Percentiles rank a stretch among this genome's conserved stretches.
Conservation (phyloP, 352 stramenopile genomes). For the Globisporangium okanoganense region DNA sequence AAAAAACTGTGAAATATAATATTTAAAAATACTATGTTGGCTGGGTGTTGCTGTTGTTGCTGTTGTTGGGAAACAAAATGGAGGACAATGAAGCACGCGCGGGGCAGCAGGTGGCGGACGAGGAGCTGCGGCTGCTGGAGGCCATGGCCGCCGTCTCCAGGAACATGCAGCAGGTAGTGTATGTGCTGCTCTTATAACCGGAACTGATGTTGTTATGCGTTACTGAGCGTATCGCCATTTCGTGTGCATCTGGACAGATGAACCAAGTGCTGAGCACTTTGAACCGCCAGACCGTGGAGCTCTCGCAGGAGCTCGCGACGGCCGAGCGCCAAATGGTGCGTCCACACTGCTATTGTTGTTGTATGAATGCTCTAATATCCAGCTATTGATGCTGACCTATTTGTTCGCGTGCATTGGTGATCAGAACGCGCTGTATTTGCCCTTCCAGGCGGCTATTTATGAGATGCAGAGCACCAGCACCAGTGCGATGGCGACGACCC, state of each 20-base stretch:
- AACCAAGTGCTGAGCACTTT: slow-evolving; percentile 47
- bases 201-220: neutral
- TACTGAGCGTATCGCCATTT: neutral
- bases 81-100: slow-evolving; percentile 17
- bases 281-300: slow-evolving; percentile 40
- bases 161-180: slow-evolving; percentile 37
- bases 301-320: slow-evolving; percentile 43
- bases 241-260: slow-evolving; percentile 25
- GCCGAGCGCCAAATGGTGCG: slow-evolving; percentile 47
- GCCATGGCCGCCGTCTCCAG: slow-evolving; percentile 33
- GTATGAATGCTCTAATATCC: neutral
- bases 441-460: slow-evolving; percentile 58
- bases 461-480: slow-evolving; percentile 37
- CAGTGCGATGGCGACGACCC: neutral
- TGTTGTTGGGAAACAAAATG: slow-evolving; percentile 12
- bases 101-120: slow-evolving; percentile 33
- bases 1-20: slow-evolving; percentile 10
- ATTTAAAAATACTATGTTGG: neutral
- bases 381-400: neutral
- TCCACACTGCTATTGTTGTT: slow-evolving; percentile 1
- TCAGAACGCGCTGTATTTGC: slow-evolving; percentile 50
- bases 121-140: slow-evolving; percentile 47
- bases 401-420: too few relatives aligned
- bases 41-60: neutral
- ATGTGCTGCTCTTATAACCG: neutral